Conservation (phyloP, 768 basidiomycete species). For the Hericium rajendrae region DNA sequence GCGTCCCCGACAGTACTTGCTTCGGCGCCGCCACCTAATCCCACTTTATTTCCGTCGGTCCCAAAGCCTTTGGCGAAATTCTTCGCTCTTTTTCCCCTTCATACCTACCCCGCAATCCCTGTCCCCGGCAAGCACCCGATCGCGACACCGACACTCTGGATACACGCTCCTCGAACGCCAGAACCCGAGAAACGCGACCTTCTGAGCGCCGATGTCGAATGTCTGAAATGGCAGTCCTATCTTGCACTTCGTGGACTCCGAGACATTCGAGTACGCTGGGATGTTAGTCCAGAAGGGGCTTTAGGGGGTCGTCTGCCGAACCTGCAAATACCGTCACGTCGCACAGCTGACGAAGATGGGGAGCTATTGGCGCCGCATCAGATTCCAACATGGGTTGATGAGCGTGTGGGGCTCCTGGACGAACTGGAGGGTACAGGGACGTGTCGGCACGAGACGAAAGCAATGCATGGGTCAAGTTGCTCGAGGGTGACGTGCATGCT, state of each 20-base stretch:
- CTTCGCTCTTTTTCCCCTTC: constrained; percentile 15
- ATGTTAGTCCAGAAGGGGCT: constrained; percentile 61
- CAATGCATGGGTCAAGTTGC: constrained; percentile 71
- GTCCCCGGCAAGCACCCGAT: constrained; percentile 8
- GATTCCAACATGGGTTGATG: constrained; percentile 71
- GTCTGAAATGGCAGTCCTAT: constrained; percentile 86
- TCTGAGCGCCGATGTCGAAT: constrained; percentile 74
- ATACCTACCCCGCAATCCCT: constrained; percentile 14
- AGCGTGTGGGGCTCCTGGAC: constrained; percentile 30
- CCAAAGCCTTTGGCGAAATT: constrained; percentile 9
- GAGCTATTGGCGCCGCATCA: constrained; percentile 53
- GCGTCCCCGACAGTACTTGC: constrained; percentile 3
- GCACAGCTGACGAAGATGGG: constrained; percentile 24
- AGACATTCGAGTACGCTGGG: constrained; percentile 49
- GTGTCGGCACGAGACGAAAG: constrained; percentile 58
- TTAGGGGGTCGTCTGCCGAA: constrained; percentile 62
- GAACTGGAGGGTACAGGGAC: constrained; percentile 57
- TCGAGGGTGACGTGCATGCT: constrained; percentile 71
- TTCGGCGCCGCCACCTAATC: constrained; percentile 12
- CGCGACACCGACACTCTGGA: constrained; percentile 51
- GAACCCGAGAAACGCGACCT: constrained; percentile 14
- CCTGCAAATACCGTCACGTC: constrained; percentile 44
- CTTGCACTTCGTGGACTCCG: constrained; percentile 55
- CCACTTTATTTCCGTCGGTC: constrained; percentile 1
- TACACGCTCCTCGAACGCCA: constrained; percentile 34